Evolutionary conservation across 2,329 filamentous ascomycete species (phyloP).

Genomic region (Byssochlamys sp.): DNA sequence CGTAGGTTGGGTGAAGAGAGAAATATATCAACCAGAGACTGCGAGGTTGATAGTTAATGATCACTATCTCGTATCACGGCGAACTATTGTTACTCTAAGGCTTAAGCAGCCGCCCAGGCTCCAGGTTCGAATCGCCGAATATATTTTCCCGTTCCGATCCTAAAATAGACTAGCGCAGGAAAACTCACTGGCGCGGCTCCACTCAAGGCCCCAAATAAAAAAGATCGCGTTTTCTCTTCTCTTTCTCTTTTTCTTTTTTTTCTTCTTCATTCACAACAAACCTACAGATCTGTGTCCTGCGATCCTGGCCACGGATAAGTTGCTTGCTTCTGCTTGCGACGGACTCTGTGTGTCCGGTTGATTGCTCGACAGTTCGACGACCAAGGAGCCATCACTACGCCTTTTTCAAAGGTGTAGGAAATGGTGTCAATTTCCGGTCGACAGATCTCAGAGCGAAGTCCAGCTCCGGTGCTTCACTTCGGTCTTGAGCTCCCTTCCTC

Average conservation of each 20-base stretch:
- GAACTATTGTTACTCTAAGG: too few species aligned
- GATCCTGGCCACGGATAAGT: conserved; percentile 51
- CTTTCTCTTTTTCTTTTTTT: conserved; percentile 23
- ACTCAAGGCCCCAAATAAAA: conserved; percentile 18
- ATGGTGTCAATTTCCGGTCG: conserved; percentile 88
- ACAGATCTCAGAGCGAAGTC: conserved; percentile 79
- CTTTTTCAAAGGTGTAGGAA: conserved; percentile 17
- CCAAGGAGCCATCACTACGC: conserved; percentile 61
- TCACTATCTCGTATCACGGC: not conserved
- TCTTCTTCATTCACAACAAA: conserved; percentile 33
- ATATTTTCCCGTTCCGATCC: conserved; percentile 10
- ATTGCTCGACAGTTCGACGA: conserved; percentile 80
- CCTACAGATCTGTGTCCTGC: conserved; percentile 73
- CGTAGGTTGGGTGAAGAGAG: conserved; percentile 1
- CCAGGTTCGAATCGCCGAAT: not conserved
- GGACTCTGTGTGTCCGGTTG: conserved; percentile 57
- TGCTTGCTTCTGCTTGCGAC: conserved; percentile 32
- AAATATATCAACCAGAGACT: not conserved
- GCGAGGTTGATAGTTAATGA: not conserved
- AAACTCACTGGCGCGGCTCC: conserved; percentile 14
- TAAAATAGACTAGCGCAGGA: conserved; percentile 14
- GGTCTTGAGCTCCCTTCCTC: conserved; percentile 55
- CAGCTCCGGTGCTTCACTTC: conserved; percentile 41
- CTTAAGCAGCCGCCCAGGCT: not conserved
- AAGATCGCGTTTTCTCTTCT: conserved; percentile 25